These are phyloP conservation scores for Vanderwaltozyma tropicalis DNA, from an alignment of 805 yeast genomes.

Conservation along the genomic window DNA sequence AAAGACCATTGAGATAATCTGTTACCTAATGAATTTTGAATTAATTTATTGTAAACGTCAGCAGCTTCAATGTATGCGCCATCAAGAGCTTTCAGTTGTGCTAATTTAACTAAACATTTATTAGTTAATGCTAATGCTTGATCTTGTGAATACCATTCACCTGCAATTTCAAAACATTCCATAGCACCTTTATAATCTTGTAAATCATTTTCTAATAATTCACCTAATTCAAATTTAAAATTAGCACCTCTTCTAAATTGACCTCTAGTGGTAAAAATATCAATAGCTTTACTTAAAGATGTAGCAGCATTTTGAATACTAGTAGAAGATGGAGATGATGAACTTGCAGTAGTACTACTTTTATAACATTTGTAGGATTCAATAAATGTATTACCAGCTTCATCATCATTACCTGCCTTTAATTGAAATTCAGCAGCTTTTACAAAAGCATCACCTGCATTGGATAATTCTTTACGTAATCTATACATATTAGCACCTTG, in stretches of 20 bases:
- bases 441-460: slow-evolving; percentile 77
- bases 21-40: slow-evolving; percentile 63
- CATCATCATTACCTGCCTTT: slow-evolving; percentile 70
- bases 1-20: slow-evolving; percentile 79
- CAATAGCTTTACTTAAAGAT: slow-evolving; percentile 66
- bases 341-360: slow-evolving; percentile 30
- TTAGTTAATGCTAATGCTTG: slow-evolving; percentile 84
- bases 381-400: slow-evolving; percentile 79
- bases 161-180: slow-evolving; percentile 78
- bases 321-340: not conserved
- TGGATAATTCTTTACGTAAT: slow-evolving; percentile 55
- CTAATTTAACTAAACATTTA: slow-evolving; percentile 80
- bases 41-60: slow-evolving; percentile 65
- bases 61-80: slow-evolving; percentile 72
- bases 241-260: slow-evolving; percentile 96
- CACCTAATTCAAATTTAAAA: slow-evolving; percentile 84
- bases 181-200: slow-evolving; percentile 61
- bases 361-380: slow-evolving; percentile 87
- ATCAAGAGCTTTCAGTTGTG: slow-evolving; percentile 71
- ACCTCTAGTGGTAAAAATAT: slow-evolving; percentile 77
- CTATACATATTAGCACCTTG: slow-evolving; percentile 92
- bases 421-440: slow-evolving; percentile 76
- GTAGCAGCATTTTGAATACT: slow-evolving; percentile 35
- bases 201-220: slow-evolving; percentile 67
- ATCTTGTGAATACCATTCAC: slow-evolving; percentile 91